Base-by-base conservation (phyloP, 352 stramenopile genomes). In the Pilasporangium apinafurcum region DNA sequence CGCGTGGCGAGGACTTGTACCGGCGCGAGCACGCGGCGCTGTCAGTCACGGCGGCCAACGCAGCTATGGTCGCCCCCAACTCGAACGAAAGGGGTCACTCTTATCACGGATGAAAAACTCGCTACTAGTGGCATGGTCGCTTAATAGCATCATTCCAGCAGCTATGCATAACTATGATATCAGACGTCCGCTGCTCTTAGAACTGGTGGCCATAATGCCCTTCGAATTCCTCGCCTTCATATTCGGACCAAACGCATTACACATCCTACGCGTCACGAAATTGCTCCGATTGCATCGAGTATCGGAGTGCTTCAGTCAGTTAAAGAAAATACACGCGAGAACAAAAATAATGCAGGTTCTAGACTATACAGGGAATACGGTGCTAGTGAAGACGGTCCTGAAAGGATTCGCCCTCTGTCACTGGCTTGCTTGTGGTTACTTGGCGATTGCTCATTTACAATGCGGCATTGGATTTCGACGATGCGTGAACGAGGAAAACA, bases 381-480 rank as follows among this genome's bases (percentile, higher is more conserved):
- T 86, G 18, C 45, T 86, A 2, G 47, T 81, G 24, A 71, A 74
- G 22, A 76, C 72, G 0, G 53, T 84, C 26, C 27, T 61, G 16
- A 32, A 59, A 2, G 74, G 78, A 5, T 42, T 91, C 17, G 65
- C 45, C 1, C 44, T 69, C 32, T 68, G 65, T 17, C 75, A 88
- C 31, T 79, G 59, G 59, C 59, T 81, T 20, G 76, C 73, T 5
- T 87, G 75, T 36, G 55, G 49, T 0, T 91, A 91, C 53, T 75
- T 91, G 65, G 20, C 68, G 2, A 48, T 88, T 5, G 75, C 75
- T 1, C 68, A 91, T 38, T 33, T 83, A 16, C 60, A 91, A 40
- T 91, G 79, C 46, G 79, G 75, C 7, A 50, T 84, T 4, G 53
- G 78, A 16, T 73, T 83, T n/a, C 37, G 55, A 30, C 42, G 66